Conservation (phyloP, 306 rosid genomes). For the Clitoria ternatea region DNA sequence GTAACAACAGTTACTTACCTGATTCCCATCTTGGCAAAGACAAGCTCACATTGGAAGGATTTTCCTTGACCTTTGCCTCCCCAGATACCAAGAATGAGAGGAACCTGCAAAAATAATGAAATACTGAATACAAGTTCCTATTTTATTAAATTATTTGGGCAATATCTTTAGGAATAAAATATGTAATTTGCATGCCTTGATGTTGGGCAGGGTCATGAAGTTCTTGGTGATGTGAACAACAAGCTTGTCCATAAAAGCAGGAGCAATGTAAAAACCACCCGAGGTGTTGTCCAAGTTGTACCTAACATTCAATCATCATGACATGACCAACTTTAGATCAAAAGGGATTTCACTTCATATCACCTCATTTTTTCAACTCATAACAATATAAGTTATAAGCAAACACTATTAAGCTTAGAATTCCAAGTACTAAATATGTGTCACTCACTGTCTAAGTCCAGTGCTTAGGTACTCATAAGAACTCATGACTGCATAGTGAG, state of each 20-base stretch:
- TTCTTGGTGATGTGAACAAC: slow-evolving; percentile 96
- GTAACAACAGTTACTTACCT: slow-evolving; percentile 46
- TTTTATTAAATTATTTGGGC: background rate
- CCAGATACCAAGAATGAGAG: slow-evolving; percentile 96
- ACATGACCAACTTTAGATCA: background rate
- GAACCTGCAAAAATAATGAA: slow-evolving; percentile 48
- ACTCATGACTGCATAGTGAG: slow-evolving; percentile 77
- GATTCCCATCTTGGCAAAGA: slow-evolving; percentile 97
- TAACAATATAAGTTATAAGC: background rate
- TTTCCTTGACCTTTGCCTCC: slow-evolving; percentile 99
- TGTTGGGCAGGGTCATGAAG: slow-evolving; percentile 84
- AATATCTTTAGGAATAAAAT: background rate
- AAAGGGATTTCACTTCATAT: background rate
- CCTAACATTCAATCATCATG: slow-evolving; percentile 34
- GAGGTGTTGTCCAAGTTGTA: slow-evolving; percentile 66
- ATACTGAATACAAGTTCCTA: background rate
- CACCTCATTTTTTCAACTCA: background rate
- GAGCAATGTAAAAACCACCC: slow-evolving; percentile 92
- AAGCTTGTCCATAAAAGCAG: slow-evolving; percentile 97
- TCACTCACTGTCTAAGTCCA: slow-evolving; percentile 63
- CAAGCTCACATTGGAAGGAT: slow-evolving; percentile 98
- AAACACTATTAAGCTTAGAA: background rate
- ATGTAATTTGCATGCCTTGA: slow-evolving; percentile 49
- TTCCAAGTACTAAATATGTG: background rate
- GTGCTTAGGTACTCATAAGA: slow-evolving; percentile 76